phyloP scores from a whole-genome alignment of 2,329 filamentous ascomycete species.

The Ophiostoma angusticollis region DNA sequence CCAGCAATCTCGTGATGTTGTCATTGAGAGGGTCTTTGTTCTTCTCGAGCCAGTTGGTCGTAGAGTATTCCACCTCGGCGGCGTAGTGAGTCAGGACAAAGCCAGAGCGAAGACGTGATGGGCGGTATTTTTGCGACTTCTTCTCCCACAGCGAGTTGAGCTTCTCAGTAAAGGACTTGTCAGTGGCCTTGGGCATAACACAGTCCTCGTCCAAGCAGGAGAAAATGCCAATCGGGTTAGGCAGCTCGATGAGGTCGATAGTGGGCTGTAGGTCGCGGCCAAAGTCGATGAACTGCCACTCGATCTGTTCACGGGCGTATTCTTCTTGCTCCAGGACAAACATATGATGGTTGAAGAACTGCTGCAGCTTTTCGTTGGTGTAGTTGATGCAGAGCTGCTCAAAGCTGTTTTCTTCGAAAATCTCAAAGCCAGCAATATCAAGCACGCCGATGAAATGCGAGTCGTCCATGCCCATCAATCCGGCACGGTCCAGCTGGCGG shows the following conservation, averaged over 20 bases:
- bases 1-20: conserved; percentile 82
- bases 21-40: conserved; percentile 98
- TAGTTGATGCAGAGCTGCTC: conserved; percentile 99
- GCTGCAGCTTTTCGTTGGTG: conserved; percentile 96
- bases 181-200: conserved; percentile 97
- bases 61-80: conserved; percentile 94
- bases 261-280: conserved; percentile 93
- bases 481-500: conserved; percentile 73
- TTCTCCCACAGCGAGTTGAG: conserved; percentile 94
- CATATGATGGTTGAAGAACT: conserved; percentile 99
- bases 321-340: conserved; percentile 98
- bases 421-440: conserved; percentile 98
- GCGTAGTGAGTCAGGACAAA: conserved; percentile 97
- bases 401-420: conserved; percentile 96
- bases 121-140: conserved; percentile 85
- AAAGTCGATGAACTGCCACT: conserved; percentile 99
- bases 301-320: conserved; percentile 92
- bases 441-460: conserved; percentile 94
- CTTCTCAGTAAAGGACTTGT: conserved; percentile 95
- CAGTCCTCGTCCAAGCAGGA: conserved; percentile 96
- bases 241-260: conserved; percentile 89
- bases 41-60: conserved; percentile 91
- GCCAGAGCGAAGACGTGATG: conserved; percentile 76
- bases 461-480: conserved; percentile 70
- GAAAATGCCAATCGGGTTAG: conserved; percentile 97